Percentiles rank a stretch among this genome's conserved stretches.
These are phyloP conservation scores for Acorus gramineus DNA, from an alignment of 106 monocot genomes.

Conservation along the genomic window DNA sequence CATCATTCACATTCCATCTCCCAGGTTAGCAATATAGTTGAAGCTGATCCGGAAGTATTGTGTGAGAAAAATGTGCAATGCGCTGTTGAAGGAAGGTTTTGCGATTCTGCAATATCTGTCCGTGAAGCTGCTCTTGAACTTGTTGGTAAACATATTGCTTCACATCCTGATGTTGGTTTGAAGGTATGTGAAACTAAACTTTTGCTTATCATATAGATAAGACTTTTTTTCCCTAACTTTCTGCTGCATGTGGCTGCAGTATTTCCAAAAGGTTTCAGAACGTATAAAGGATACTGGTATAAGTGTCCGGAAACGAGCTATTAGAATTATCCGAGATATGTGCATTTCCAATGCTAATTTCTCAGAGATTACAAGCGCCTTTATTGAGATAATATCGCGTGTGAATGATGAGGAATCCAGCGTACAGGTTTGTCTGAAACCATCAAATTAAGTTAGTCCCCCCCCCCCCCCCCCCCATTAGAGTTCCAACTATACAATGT, in stretches of 20 bases:
- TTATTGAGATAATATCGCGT: constrained; percentile 95
- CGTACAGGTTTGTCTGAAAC: constrained; percentile 55
- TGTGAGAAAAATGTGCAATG: constrained; percentile 87
- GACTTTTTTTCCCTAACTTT: neutral
- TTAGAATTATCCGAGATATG: constrained; percentile 88
- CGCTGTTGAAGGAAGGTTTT: constrained; percentile 99
- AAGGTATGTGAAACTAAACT: constrained; percentile 40
- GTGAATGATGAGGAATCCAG: constrained; percentile 96
- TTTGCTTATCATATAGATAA: neutral
- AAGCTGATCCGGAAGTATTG: constrained; percentile 94
- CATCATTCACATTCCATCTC: neutral
- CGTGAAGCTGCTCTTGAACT: constrained; percentile 99
- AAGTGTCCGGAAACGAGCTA: constrained; percentile 93
- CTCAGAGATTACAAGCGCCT: constrained; percentile 58
- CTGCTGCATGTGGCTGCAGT: constrained; percentile 26
- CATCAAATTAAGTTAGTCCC: neutral
- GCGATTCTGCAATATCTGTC: constrained; percentile 95
- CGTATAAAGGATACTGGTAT: constrained; percentile 98
- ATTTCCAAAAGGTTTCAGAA: constrained; percentile 94
- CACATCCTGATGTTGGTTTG: constrained; percentile 97
- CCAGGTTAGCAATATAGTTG: constrained; percentile 91
- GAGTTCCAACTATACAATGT: too few relatives aligned
- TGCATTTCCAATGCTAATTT: constrained; percentile 75
- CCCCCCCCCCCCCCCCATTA: too few relatives aligned
- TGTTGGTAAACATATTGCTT: constrained; percentile 97